Percentiles rank a stretch among this genome's conserved stretches.
These are phyloP conservation scores for Solanum clarkiae DNA, from an alignment of 257 asterid genomes.

Conservation along the genomic window DNA sequence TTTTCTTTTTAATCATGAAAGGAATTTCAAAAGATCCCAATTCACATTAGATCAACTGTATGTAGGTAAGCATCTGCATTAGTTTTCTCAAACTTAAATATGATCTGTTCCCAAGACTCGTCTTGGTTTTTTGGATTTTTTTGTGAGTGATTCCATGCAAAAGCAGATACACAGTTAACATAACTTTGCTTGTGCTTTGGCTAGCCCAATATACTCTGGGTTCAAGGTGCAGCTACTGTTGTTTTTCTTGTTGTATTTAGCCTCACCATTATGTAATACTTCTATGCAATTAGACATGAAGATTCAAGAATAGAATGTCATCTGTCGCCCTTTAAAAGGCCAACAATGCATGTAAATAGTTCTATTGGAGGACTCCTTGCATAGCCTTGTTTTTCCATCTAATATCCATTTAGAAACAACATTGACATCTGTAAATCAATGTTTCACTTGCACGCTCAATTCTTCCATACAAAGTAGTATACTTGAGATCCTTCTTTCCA, in stretches of 20 bases:
- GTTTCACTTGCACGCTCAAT: background rate
- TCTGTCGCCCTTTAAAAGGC: background rate
- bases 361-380: background rate
- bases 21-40: background rate
- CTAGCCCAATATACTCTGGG: background rate
- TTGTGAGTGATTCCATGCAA: background rate
- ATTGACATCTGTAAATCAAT: background rate
- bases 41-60: background rate
- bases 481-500: background rate
- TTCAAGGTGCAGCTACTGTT: background rate
- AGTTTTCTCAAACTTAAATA: background rate
- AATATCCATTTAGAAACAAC: background rate
- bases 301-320: background rate
- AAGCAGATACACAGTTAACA: too few relatives aligned
- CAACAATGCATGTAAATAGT: background rate
- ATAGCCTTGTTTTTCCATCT: background rate
- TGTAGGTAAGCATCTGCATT: background rate
- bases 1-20: background rate
- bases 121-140: background rate
- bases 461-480: background rate
- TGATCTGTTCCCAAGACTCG: background rate
- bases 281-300: background rate
- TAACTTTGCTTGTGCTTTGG: too few relatives aligned
- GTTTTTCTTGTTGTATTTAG: background rate
- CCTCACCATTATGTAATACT: background rate